phyloP scores from a whole-genome alignment of 2,329 filamentous ascomycete genomes.

The Seiridium cupressi region DNA sequence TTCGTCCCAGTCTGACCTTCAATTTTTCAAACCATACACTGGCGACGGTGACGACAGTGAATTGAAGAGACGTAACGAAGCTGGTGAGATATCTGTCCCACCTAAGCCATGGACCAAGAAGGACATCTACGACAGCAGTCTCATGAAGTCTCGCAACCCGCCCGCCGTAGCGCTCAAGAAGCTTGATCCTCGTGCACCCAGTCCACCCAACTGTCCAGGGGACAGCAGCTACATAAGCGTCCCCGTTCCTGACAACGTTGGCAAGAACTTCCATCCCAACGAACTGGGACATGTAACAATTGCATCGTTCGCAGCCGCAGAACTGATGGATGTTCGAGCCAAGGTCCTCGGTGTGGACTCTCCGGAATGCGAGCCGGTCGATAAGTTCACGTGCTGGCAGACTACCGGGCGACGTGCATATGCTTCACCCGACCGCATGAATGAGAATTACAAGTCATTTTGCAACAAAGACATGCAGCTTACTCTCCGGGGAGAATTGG shows the following conservation, averaged over 20 bases:
- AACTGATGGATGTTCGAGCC: conserved; percentile 18
- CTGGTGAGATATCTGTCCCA: neutral
- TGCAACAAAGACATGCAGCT: conserved; percentile 20
- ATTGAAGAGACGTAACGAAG: neutral
- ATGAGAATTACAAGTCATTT: conserved; percentile 25
- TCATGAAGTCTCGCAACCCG: conserved; percentile 21
- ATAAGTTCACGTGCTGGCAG: conserved; percentile 26
- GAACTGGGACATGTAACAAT: conserved; percentile 23
- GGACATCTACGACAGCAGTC: conserved; percentile 19
- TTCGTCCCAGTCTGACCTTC: conserved; percentile 24
- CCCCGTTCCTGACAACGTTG: conserved; percentile 28
- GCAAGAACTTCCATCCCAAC: conserved; percentile 32
- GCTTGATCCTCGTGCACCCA: conserved; percentile 21
- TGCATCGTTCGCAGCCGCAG: conserved; percentile 23
- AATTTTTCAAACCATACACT: conserved; percentile 31
- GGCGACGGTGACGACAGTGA: neutral
- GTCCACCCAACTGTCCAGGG: conserved; percentile 24
- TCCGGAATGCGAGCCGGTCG: conserved; percentile 10
- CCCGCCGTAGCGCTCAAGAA: conserved; percentile 18
- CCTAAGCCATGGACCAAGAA: neutral
- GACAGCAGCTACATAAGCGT: conserved; percentile 14
- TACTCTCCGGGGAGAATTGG: neutral
- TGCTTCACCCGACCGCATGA: conserved; percentile 16
- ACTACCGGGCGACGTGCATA: conserved; percentile 19
- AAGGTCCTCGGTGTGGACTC: conserved; percentile 14